Conservation (phyloP, 176 grass and related monocot species). For the Oryza coarctata region DNA sequence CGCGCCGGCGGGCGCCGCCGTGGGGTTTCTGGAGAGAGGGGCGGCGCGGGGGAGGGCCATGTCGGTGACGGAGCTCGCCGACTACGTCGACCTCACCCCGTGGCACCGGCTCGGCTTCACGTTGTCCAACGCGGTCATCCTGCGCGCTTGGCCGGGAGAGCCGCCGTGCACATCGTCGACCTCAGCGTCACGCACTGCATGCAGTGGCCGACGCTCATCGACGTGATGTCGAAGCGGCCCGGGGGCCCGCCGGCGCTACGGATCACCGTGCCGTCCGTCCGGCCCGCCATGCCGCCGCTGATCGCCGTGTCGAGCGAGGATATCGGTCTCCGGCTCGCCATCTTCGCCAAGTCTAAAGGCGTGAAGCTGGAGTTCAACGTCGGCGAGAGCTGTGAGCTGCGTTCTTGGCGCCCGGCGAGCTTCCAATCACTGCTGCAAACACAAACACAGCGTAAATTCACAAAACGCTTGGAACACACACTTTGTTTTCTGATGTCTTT, state of each 20-base stretch:
- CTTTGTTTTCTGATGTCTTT: no score
- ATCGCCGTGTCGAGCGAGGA: slow-evolving; percentile 63
- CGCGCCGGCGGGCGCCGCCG: slow-evolving; percentile 22
- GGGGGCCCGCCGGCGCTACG: slow-evolving; percentile 64
- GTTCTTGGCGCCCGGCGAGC: no score
- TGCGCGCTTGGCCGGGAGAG: slow-evolving; percentile 54
- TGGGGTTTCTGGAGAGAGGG: background rate
- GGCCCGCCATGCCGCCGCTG: slow-evolving; percentile 31
- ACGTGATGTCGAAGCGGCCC: slow-evolving; percentile 57
- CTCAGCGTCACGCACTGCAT: slow-evolving; percentile 87
- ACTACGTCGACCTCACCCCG: slow-evolving; percentile 81
- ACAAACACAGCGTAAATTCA: no score
- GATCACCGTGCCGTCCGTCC: slow-evolving; percentile 57
- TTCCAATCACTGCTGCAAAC: no score
- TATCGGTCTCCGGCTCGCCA: slow-evolving; percentile 60
- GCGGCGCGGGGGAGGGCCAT: slow-evolving; percentile 32
- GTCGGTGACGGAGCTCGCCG: slow-evolving; percentile 79
- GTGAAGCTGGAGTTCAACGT: slow-evolving; percentile 75
- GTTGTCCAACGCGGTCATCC: slow-evolving; percentile 71
- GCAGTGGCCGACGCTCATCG: slow-evolving; percentile 98
- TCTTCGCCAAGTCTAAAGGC: slow-evolving; percentile 74
- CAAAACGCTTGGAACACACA: no score
- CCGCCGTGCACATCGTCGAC: slow-evolving; percentile 73
- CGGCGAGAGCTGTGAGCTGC: slow-evolving; percentile 26
- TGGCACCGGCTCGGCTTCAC: slow-evolving; percentile 94